These are phyloP conservation scores for Tarenaya hassleriana DNA, from an alignment of 345 rosid genomes.

Conservation along the genomic window DNA sequence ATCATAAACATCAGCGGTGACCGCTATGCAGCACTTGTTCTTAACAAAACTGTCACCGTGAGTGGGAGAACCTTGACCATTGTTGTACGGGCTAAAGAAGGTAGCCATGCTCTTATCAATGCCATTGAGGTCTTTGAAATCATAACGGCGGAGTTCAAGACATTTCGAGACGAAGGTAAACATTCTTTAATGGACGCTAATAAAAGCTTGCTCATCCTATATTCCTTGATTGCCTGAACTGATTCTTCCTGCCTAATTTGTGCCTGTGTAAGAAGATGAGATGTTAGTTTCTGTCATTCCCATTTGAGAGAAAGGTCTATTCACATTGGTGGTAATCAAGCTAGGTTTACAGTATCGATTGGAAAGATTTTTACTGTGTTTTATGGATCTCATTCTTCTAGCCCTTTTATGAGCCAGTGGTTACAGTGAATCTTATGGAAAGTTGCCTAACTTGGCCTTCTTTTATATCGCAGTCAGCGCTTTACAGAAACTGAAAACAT, in stretches of 20 bases:
- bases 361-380: neutral
- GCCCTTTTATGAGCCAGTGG: neutral
- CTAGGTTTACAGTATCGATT: neutral
- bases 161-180: slow-evolving; percentile 76
- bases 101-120: slow-evolving; percentile 61
- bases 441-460: slow-evolving; percentile 19
- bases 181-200: neutral
- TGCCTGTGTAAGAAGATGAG: neutral
- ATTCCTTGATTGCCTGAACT: neutral
- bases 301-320: neutral
- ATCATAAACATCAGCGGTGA: slow-evolving; percentile 59
- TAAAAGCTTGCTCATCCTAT: neutral
- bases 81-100: slow-evolving; percentile 59
- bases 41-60: slow-evolving; percentile 68
- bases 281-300: neutral
- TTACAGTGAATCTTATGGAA: neutral
- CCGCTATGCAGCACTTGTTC: slow-evolving; percentile 64
- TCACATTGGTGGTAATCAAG: neutral
- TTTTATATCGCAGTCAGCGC: slow-evolving; percentile 54
- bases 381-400: slow-evolving; percentile 4
- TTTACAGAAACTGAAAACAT: slow-evolving; percentile 57
- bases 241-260: slow-evolving; percentile 1
- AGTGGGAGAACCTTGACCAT: slow-evolving; percentile 76
- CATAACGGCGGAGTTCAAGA: slow-evolving; percentile 59
- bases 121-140: slow-evolving; percentile 92